These are phyloP conservation scores for Phyllosticta ampelicida DNA, from an alignment of 2,329 filamentous ascomycete species.

Conservation along the genomic window DNA sequence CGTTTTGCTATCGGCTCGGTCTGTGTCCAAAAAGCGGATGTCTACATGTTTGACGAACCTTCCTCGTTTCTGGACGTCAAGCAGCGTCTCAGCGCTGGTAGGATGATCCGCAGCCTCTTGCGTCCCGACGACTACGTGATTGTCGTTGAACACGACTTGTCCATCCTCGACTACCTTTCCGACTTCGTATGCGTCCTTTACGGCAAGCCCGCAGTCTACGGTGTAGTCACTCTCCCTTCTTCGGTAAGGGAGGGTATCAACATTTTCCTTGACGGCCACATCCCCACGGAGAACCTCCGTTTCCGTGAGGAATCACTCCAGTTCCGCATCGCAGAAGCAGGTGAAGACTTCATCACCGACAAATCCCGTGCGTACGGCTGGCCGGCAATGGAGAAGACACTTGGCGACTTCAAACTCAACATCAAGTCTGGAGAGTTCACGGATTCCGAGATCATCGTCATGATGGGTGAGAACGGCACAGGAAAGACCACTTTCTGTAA, in stretches of 20 bases:
- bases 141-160: constrained; percentile 98
- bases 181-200: constrained; percentile 98
- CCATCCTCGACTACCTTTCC: constrained; percentile 94
- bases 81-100: constrained; percentile 86
- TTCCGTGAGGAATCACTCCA: constrained; percentile 96
- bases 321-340: constrained; percentile 83
- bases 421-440: constrained; percentile 83
- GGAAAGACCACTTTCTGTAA: constrained; percentile 99
- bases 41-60: constrained; percentile 98
- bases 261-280: constrained; percentile 96
- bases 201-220: constrained; percentile 88
- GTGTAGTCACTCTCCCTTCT: constrained; percentile 90
- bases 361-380: constrained; percentile 78
- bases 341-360: constrained; percentile 79
- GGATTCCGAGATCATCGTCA: constrained; percentile 95
- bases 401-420: constrained; percentile 75
- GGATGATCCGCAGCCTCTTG: constrained; percentile 84
- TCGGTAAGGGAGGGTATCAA: constrained; percentile 99
- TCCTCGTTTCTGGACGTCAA: constrained; percentile 99
- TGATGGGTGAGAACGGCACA: constrained; percentile 99
- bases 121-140: constrained; percentile 91
- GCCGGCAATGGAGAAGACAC: constrained; percentile 83
- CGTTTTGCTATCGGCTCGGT: constrained; percentile 95
- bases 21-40: constrained; percentile 86
- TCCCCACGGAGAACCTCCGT: constrained; percentile 94